A percentile compares a stretch with the other conserved stretches of the same genome.
phyloP scores from a whole-genome alignment of 2,329 filamentous ascomycete genomes.

The Ophidiomyces ophidiicola region DNA sequence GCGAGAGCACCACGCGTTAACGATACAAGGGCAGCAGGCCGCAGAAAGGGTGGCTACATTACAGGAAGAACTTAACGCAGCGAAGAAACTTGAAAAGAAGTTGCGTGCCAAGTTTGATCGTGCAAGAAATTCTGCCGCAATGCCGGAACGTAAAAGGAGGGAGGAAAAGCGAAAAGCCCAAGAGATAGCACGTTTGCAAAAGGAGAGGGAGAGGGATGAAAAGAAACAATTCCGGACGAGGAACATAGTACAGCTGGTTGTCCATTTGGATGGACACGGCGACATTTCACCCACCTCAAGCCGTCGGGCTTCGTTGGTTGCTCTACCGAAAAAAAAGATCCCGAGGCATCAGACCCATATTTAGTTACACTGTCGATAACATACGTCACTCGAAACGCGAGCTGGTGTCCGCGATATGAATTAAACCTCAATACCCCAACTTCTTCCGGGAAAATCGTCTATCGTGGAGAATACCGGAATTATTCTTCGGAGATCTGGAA shows the following conservation, averaged over 20 bases:
- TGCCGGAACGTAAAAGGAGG: conserved; percentile 20
- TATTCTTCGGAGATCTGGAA: conserved; percentile 52
- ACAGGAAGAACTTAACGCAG: conserved; percentile 20
- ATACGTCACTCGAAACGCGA: conserved; percentile 47
- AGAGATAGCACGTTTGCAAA: conserved; percentile 23
- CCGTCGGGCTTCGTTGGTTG: conserved; percentile 20
- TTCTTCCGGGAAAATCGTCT: conserved; percentile 44
- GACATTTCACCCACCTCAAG: conserved; percentile 17
- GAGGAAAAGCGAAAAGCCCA: conserved; percentile 20
- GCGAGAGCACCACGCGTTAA: conserved; percentile 21
- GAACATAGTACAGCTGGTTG: conserved; percentile 26
- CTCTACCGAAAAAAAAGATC: conserved; percentile 17
- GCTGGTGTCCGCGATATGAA: conserved; percentile 52
- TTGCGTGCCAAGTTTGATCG: conserved; percentile 13
- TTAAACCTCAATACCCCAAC: conserved; percentile 47
- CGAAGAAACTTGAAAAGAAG: conserved; percentile 19
- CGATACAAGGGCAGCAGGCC: conserved; percentile 18
- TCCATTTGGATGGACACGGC: conserved; percentile 27
- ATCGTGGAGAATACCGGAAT: conserved; percentile 52
- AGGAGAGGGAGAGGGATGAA: conserved; percentile 23
- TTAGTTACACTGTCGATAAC: conserved; percentile 38
- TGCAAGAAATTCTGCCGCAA: conserved; percentile 17
- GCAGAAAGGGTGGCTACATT: conserved; percentile 19
- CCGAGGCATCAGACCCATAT: conserved; percentile 11
- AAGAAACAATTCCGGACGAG: conserved; percentile 27